Evolutionary conservation across 2,329 filamentous ascomycete genomes (phyloP).

Genomic region (Colletotrichum liriopes): DNA sequence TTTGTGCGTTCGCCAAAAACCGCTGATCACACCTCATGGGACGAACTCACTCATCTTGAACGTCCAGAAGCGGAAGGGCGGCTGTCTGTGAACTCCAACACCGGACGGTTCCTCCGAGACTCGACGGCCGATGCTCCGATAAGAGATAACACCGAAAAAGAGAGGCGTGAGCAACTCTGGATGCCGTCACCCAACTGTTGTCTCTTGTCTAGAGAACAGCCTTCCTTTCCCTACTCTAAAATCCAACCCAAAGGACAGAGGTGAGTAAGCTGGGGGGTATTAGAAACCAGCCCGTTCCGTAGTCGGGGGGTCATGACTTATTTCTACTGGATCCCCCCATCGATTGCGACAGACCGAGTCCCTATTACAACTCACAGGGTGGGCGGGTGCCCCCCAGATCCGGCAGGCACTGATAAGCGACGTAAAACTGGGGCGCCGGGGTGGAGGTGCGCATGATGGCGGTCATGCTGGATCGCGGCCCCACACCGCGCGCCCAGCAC

Average conservation of each 20-base stretch:
- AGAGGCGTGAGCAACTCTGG: conserved; percentile 2
- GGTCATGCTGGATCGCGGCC: conserved; percentile 16
- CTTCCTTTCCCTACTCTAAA: not conserved
- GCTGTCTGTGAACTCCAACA: conserved; percentile 21
- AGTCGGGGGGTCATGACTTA: conserved; percentile 41
- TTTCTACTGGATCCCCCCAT: conserved; percentile 32
- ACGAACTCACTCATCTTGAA: conserved; percentile 41
- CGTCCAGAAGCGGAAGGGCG: conserved; percentile 8
- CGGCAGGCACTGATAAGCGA: conserved; percentile 40
- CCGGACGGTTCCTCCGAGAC: conserved; percentile 34
- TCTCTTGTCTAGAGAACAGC: conserved; percentile 9
- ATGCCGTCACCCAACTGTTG: not conserved
- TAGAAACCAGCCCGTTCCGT: conserved; percentile 26
- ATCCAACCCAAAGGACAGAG: not conserved
- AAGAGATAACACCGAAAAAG: conserved; percentile 20
- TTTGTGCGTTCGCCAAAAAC: not conserved
- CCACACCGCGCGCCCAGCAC: conserved; percentile 3
- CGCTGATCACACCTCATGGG: conserved; percentile 14
- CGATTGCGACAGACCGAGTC: conserved; percentile 36
- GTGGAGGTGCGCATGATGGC: conserved; percentile 33
- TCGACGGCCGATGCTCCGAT: conserved; percentile 29
- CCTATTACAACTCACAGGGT: conserved; percentile 31
- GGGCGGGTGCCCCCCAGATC: conserved; percentile 19
- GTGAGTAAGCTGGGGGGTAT: conserved; percentile 15
- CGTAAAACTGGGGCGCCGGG: conserved; percentile 10